Evolutionary conservation across 2,329 filamentous ascomycete genomes (phyloP).

Genomic region (Blastomyces emzantsi): DNA sequence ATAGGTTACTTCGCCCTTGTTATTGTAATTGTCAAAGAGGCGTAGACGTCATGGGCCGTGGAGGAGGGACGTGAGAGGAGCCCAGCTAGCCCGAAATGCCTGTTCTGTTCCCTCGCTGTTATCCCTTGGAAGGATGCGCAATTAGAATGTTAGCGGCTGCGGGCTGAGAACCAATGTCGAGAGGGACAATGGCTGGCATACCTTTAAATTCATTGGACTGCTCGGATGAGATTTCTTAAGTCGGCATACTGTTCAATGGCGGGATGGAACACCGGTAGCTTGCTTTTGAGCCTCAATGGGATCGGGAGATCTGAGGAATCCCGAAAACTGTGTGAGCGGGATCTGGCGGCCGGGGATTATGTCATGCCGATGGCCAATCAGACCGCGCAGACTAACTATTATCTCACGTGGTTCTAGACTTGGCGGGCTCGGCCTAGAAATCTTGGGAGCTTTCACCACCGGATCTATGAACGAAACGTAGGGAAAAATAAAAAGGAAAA

Average conservation of each 20-base stretch:
- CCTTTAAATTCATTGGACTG: background rate
- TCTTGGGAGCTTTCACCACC: background rate
- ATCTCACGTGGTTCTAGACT: background rate
- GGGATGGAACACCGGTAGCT: conserved; percentile 14
- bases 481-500: too few relatives aligned
- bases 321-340: background rate
- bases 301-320: background rate
- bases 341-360: background rate
- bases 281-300: background rate
- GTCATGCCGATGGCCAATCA: conserved; percentile 4
- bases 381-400: background rate
- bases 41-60: background rate
- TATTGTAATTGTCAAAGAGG: background rate
- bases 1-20: background rate
- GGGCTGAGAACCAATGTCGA: background rate
- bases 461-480: too few relatives aligned
- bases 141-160: background rate
- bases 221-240: conserved; percentile 9
- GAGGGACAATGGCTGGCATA: background rate
- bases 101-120: background rate
- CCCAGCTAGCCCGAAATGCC: background rate
- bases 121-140: background rate
- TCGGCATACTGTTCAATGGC: conserved; percentile 5
- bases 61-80: background rate
- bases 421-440: too few relatives aligned